A percentile compares a stretch with the other conserved stretches of the same genome.
These are phyloP conservation scores for Lotmaria passim DNA, from an alignment of 208 protist genomes.

Conservation along the genomic window DNA sequence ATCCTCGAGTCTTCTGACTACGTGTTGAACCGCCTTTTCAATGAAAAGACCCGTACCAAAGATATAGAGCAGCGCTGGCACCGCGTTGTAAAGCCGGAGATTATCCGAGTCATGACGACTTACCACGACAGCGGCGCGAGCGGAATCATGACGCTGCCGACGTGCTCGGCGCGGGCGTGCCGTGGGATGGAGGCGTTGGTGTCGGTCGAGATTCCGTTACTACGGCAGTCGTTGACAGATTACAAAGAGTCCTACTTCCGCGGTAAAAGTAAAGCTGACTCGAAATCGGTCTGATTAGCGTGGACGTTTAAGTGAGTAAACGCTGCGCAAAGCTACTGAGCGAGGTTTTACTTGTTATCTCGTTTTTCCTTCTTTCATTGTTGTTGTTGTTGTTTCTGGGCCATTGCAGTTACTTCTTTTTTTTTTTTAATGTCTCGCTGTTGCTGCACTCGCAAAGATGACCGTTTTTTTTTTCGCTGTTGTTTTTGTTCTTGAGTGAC, in stretches of 20 bases:
- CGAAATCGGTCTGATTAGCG: too few relatives aligned
- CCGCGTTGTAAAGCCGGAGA: conserved; percentile 58
- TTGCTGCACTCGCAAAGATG: too few relatives aligned
- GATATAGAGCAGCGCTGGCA: conserved; percentile 65
- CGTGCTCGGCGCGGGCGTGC: conserved; percentile 38
- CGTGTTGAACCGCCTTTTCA: conserved; percentile 50
- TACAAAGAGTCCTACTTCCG: conserved; percentile 45
- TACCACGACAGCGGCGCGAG: conserved; percentile 24
- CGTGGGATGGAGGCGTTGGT: conserved; percentile 43
- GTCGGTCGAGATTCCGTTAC: conserved; percentile 43
- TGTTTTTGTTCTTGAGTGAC: too few relatives aligned
- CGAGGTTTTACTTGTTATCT: neutral
- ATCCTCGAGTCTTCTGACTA: conserved; percentile 43
- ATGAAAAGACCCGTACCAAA: conserved; percentile 43
- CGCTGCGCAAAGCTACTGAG: too few relatives aligned
- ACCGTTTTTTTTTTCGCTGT: too few relatives aligned
- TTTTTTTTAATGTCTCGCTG: neutral
- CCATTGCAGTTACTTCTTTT: neutral
- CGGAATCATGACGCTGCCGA: conserved; percentile 46
- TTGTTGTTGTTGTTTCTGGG: neutral
- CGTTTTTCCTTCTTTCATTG: neutral
- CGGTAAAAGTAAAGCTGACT: neutral
- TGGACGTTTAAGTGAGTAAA: neutral
- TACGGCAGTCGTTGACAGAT: conserved; percentile 48
- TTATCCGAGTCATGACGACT: conserved; percentile 34